Percentiles rank a stretch among this genome's conserved stretches.
These are phyloP conservation scores for Vickermania spadyakhi DNA, from an alignment of 208 protist species.

Conservation along the genomic window DNA sequence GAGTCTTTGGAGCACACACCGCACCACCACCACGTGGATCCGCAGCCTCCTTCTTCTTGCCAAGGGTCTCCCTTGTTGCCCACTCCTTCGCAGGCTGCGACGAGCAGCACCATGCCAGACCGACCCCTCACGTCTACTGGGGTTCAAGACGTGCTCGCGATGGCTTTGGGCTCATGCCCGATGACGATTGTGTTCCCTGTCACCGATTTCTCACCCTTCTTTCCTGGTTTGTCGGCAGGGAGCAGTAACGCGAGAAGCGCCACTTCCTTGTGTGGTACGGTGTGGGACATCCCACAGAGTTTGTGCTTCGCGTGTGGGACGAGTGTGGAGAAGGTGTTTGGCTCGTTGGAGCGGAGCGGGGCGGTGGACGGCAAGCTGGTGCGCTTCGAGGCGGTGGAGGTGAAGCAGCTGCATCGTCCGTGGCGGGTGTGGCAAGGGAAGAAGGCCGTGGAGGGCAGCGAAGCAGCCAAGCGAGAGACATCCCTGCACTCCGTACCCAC, in stretches of 20 bases:
- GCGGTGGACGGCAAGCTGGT: conserved; percentile 79
- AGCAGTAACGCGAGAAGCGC: not conserved
- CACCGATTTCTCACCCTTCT: conserved; percentile 27
- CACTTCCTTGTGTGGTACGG: too few relatives aligned
- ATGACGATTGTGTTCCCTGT: conserved; percentile 55
- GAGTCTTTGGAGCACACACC: not conserved
- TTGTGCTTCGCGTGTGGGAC: conserved; percentile 64
- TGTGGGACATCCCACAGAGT: conserved; percentile 35
- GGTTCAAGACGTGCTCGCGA: conserved; percentile 70
- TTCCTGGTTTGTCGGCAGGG: conserved; percentile 1
- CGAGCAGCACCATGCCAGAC: not conserved
- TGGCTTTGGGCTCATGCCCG: conserved; percentile 49
- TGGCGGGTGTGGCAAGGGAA: not conserved
- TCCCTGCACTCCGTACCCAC: not conserved
- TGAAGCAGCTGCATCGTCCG: not conserved
- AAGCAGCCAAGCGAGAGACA: not conserved
- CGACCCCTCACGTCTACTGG: conserved; percentile 38
- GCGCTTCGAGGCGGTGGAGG: conserved; percentile 64
- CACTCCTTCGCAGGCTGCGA: not conserved
- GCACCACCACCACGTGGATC: not conserved
- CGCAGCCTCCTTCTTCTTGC: not conserved
- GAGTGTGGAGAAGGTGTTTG: conserved; percentile 63
- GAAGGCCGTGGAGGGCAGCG: not conserved
- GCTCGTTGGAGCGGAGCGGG: conserved; percentile 35
- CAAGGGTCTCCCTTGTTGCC: not conserved